A percentile compares a stretch with the other conserved stretches of the same genome.
Evolutionary conservation across 2,329 filamentous ascomycete species (phyloP).

Genomic region (Cryphonectria nitschkei): DNA sequence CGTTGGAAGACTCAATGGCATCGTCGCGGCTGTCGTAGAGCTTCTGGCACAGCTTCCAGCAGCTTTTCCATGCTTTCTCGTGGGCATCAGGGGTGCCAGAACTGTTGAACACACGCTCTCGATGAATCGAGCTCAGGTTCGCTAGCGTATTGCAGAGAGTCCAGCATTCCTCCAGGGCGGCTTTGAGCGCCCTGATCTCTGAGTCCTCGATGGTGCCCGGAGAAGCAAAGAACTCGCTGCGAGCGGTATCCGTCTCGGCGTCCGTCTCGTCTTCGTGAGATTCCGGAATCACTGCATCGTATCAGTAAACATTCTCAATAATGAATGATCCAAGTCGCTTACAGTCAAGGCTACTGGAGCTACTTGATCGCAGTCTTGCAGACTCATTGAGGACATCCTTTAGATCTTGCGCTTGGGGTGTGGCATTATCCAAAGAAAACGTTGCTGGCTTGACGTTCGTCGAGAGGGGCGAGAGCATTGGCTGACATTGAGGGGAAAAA

Average conservation of each 20-base stretch:
- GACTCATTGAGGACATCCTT: slow-evolving; percentile 69
- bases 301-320: slow-evolving; percentile 34
- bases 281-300: slow-evolving; percentile 54
- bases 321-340: slow-evolving; percentile 35
- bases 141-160: slow-evolving; percentile 90
- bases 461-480: slow-evolving; percentile 71
- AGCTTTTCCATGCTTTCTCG: slow-evolving; percentile 89
- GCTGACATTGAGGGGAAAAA: slow-evolving; percentile 45
- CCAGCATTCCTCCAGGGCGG: slow-evolving; percentile 87
- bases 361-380: slow-evolving; percentile 64
- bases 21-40: slow-evolving; percentile 83
- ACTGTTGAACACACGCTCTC: slow-evolving; percentile 76
- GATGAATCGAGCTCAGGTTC: slow-evolving; percentile 80
- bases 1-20: slow-evolving; percentile 65
- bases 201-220: slow-evolving; percentile 49
- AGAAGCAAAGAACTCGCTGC: slow-evolving; percentile 50
- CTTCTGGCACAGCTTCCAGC: slow-evolving; percentile 89
- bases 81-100: slow-evolving; percentile 76
- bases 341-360: slow-evolving; percentile 80
- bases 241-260: slow-evolving; percentile 57
- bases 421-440: slow-evolving; percentile 71
- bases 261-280: slow-evolving; percentile 53
- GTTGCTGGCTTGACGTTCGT: slow-evolving; percentile 71
- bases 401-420: slow-evolving; percentile 81
- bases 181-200: slow-evolving; percentile 70